Percentiles rank a stretch among this genome's conserved stretches.
Conservation (phyloP, 1,284 basidiomycete genomes). For the Ustilago hordei region DNA sequence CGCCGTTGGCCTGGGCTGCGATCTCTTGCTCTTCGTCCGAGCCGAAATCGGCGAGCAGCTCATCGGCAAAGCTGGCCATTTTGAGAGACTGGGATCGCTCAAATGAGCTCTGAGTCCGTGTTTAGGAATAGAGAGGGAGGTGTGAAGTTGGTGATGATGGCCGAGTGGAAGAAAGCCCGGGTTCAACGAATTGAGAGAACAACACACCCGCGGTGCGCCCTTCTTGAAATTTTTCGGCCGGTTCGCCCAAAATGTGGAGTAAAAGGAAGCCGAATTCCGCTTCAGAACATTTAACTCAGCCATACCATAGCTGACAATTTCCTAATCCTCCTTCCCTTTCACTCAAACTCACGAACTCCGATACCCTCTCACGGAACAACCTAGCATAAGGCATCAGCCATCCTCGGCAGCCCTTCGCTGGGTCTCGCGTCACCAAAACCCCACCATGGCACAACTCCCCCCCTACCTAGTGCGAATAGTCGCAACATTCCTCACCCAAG, state of each 20-base stretch:
- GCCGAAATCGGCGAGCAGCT: slow-evolving; percentile 84
- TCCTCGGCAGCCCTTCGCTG: not conserved
- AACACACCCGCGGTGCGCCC: slow-evolving; percentile 11
- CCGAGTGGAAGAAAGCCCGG: slow-evolving; percentile 9
- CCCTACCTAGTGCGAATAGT: slow-evolving; percentile 56
- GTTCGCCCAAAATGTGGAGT: slow-evolving; percentile 19
- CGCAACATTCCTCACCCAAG: slow-evolving; percentile 51
- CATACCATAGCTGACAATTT: slow-evolving; percentile 4
- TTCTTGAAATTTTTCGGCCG: slow-evolving; percentile 16
- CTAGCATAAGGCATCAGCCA: not conserved
- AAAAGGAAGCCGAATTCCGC: slow-evolving; percentile 14
- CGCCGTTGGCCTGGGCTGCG: slow-evolving; percentile 56
- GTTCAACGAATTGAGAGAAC: slow-evolving; percentile 12
- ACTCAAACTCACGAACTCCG: not conserved
- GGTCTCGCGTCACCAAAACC: not conserved
- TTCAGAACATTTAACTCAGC: slow-evolving; percentile 23
- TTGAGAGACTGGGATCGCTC: not conserved
- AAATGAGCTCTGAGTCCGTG: too few relatives aligned
- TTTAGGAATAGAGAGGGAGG: not conserved
- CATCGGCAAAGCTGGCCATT: slow-evolving; percentile 78
- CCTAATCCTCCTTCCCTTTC: not conserved
- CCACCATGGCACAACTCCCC: slow-evolving; percentile 55
- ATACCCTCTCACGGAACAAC: not conserved
- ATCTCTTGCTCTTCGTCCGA: slow-evolving; percentile 72
- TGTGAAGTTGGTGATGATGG: not conserved